Evolutionary conservation across 2,329 filamentous ascomycete genomes (phyloP).

Genomic region (Epichloe typhina): DNA sequence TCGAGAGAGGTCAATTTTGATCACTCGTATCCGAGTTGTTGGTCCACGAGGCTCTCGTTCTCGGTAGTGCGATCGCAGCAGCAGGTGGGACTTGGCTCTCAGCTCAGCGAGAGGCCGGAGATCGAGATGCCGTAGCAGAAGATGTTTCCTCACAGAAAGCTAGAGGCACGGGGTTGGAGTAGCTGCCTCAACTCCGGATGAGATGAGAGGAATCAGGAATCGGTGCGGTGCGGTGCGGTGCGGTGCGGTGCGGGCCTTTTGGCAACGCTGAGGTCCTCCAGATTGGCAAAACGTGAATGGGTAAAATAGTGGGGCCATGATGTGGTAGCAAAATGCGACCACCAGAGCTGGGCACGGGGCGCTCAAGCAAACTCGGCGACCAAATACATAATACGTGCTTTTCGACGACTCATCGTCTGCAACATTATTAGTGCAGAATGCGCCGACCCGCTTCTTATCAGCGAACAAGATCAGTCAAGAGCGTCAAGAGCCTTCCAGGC

Average conservation of each 20-base stretch:
- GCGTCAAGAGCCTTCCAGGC: too few species aligned
- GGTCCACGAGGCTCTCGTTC: not conserved
- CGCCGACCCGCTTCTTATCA: too few species aligned
- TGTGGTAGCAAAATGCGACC: not conserved
- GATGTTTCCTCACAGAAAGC: not conserved
- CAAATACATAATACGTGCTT: too few species aligned
- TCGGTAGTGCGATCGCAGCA: not conserved
- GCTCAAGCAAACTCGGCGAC: too few species aligned
- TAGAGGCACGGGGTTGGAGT: not conserved
- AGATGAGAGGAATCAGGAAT: not conserved
- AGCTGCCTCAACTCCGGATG: not conserved
- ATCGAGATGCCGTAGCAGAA: not conserved
- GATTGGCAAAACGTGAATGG: not conserved
- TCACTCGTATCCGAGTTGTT: not conserved
- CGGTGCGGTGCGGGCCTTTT: not conserved
- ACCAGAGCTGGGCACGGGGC: too few species aligned
- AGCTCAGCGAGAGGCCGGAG: not conserved
- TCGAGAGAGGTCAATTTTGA: not conserved
- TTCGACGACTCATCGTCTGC: too few species aligned
- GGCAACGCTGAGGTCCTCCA: not conserved
- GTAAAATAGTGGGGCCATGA: not conserved
- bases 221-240: too few species aligned
- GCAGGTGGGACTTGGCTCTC: not conserved
- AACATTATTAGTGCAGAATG: too few species aligned
- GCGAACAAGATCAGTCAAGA: too few species aligned